Base-by-base conservation (phyloP, 1,284 basidiomycete species). In the Afroboletus lepidellus region DNA sequence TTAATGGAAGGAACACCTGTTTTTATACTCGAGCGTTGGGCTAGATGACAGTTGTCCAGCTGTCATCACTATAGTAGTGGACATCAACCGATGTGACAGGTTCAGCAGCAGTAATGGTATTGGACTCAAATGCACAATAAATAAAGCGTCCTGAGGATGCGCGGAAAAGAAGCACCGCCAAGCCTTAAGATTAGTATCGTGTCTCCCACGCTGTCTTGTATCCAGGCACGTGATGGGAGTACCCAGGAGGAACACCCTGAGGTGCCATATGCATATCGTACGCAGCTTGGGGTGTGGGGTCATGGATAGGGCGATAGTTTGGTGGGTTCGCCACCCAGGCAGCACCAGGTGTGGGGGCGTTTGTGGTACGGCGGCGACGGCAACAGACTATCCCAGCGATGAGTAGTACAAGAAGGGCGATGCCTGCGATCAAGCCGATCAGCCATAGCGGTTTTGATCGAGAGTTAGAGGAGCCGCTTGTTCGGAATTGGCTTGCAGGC, bases 151-250 rank as follows among this genome's bases (percentile, higher is more conserved):
- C n/a, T 27, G 24, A 9, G 18, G 39, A n/a, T 11, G 6, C 15
- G 29, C 15, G 15, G 50, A n/a, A 30, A 27, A 30, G 8, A 33
- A 25, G 37, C 24, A 36, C 8, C 16, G 2, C 21, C n/a, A 38
- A 7, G 7, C 2, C 11, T 25, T 13, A n/a, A 23, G 18, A 15
- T 41, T 21, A 65, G 41, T 57, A 41, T 21, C 24, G 64, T 13
- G 64, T 20, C 38, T 69, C 58, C 62, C 66, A 69, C 1, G 56
- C 57, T 23, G 63, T 70, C 41, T 37, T 57, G 52, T 68, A 65
- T 47, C 44, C 53, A 5, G 62, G 43, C 2, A 21, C 50, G 11
- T 51, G 38, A 16, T 38, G 32, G 20, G 57, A 43, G 27, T 67
- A 56, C 11, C 50, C 51, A 27, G 53, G 57, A 18, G 39, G 36